Base-by-base conservation (phyloP, 257 asterid genomes). In the Capsicum pubescens region DNA sequence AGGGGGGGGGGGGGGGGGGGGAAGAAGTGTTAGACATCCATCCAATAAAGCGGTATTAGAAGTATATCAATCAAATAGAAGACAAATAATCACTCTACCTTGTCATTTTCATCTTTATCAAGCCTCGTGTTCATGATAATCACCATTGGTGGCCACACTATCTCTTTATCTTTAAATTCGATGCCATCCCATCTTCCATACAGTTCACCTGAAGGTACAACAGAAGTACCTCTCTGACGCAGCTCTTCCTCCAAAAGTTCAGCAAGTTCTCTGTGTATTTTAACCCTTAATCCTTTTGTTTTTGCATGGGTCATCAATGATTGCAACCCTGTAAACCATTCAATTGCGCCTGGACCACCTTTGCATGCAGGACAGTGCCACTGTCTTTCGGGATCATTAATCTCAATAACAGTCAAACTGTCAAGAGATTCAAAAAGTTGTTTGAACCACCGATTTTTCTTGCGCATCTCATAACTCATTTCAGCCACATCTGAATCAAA, bases 91-190 rank as follows among this genome's bases (percentile, higher is more conserved):
- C 44, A 39, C 44, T 39, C 44, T 39, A 39, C 44, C 44, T 85
- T 71, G 7, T 88, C 88, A 21, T 90, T 88, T 0, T 86, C 87
- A 71, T 88, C 90, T 63, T 84, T 85, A 0, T 90, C 90, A 74
- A 12, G 86, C 9, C 46, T 50, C 8, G 92, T 90, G 84, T 88
- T 88, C 91, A 84, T 82, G 8, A 90, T 68, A 35, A 90, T 64
- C 54, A 88, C 92, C 89, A 88, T 87, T 9, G 92, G 91, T 1
- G 91, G 92, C 91, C 91, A 90, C 56, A 90, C 90, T 8, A 90
- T 86, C 50, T 90, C 88, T 50, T 86, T 89, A 63, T 87, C 89
- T 5, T 54, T 35, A 21, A 15, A 42, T 36, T 61, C 80, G 9
- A 87, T 35, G 9, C 88, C 91, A 26, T 69, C 71, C 92, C 92